Evolutionary conservation across 2,329 filamentous ascomycete species (phyloP).

Genomic region (Ilyonectria robusta): DNA sequence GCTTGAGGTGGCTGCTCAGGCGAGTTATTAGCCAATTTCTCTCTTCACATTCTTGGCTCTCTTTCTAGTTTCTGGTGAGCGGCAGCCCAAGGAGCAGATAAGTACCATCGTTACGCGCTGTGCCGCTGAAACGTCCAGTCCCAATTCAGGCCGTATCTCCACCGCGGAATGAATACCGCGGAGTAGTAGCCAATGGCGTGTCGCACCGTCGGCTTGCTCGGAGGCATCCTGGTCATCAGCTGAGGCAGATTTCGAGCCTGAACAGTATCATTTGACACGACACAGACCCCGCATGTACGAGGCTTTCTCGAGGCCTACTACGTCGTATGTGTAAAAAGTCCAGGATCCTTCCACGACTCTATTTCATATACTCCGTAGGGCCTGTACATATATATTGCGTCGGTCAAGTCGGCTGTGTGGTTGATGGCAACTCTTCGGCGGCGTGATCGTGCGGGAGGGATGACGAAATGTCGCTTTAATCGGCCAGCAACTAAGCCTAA

Average conservation of each 20-base stretch:
- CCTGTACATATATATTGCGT: no score
- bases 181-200: background rate
- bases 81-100: background rate
- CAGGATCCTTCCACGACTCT: no score
- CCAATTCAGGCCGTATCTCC: background rate
- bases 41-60: background rate
- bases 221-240: background rate
- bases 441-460: no score
- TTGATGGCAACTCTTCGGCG: no score
- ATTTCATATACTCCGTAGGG: no score
- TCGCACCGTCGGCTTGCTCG: background rate
- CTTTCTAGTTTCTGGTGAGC: background rate
- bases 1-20: background rate
- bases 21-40: background rate
- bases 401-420: no score
- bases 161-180: background rate
- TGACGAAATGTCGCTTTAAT: no score
- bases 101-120: background rate
- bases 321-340: background rate
- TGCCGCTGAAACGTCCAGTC: background rate
- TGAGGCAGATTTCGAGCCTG: background rate
- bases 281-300: background rate
- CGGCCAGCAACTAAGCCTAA: no score
- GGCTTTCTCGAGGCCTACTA: background rate
- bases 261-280: background rate